Evolutionary conservation across 2,329 filamentous ascomycete genomes (phyloP).

Genomic region (Aquanectria penicillioides): DNA sequence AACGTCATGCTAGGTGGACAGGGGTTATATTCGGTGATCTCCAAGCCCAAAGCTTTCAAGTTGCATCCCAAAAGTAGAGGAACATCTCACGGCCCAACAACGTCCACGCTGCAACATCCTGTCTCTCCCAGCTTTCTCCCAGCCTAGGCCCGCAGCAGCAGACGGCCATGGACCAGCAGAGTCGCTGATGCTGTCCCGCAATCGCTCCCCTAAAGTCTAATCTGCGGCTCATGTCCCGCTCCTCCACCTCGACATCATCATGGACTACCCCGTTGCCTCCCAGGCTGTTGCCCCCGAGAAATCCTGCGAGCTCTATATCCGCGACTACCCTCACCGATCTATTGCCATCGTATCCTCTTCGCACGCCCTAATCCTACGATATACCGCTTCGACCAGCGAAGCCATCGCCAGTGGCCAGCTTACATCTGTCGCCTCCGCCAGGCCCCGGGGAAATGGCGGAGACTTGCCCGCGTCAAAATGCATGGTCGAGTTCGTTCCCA

Average conservation of each 20-base stretch:
- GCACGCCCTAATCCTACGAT: conserved; percentile 85
- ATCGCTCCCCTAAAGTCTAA: conserved; percentile 23
- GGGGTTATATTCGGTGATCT: conserved; percentile 18
- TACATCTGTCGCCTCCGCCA: conserved; percentile 60
- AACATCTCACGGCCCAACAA: conserved; percentile 1
- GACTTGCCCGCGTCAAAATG: conserved; percentile 69
- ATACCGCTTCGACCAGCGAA: conserved; percentile 74
- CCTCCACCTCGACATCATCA: conserved; percentile 42
- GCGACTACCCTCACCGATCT: conserved; percentile 86
- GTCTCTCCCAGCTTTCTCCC: neutral
- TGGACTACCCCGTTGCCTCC: conserved; percentile 59
- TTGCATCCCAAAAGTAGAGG: conserved; percentile 11
- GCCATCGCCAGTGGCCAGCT: conserved; percentile 67
- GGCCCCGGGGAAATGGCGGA: conserved; percentile 53
- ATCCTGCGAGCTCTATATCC: conserved; percentile 83
- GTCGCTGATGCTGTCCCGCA: conserved; percentile 23
- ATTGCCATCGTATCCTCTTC: conserved; percentile 85
- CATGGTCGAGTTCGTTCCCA: conserved; percentile 85
- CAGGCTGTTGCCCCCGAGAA: conserved; percentile 63
- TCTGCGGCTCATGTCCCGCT: conserved; percentile 18
- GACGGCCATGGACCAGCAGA: conserved; percentile 32
- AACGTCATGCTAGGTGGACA: conserved; percentile 28
- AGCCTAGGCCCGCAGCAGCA: neutral
- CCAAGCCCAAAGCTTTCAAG: conserved; percentile 23
- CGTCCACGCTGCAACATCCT: neutral